phyloP scores from a whole-genome alignment of 768 basidiomycete genomes.

The Pulveroboletus sp. region DNA sequence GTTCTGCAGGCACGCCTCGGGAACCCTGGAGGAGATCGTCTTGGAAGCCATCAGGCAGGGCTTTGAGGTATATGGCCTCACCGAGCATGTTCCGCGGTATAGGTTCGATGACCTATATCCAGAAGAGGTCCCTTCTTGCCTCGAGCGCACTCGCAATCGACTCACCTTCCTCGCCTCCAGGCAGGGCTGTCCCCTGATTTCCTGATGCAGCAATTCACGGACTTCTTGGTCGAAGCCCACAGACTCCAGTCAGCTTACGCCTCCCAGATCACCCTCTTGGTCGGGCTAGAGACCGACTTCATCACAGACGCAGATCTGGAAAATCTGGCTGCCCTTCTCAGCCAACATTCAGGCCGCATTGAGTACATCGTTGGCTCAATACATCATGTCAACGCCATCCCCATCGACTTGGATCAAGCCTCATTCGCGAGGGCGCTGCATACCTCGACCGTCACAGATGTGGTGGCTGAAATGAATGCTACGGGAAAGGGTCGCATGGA shows the following conservation, averaged over 20 bases:
- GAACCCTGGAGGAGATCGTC: conserved; percentile 77
- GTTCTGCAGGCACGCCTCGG: conserved; percentile 87
- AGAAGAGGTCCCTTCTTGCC: conserved; percentile 68
- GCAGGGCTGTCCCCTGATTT: conserved; percentile 45
- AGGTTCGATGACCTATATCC: conserved; percentile 80
- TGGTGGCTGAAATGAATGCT: conserved; percentile 20
- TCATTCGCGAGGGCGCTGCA: conserved; percentile 64
- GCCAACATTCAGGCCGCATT: conserved; percentile 45
- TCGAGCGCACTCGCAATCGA: conserved; percentile 1
- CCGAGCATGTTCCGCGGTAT: conserved; percentile 92
- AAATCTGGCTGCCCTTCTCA: conserved; percentile 49
- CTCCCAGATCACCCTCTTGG: conserved; percentile 64
- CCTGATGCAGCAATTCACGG: conserved; percentile 61
- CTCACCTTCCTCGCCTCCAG: conserved; percentile 37
- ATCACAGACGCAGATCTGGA: conserved; percentile 68
- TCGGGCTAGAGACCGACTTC: conserved; percentile 91
- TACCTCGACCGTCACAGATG: conserved; percentile 35
- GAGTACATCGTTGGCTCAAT: conserved; percentile 92
- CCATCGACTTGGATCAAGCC: conserved; percentile 85
- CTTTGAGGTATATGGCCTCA: conserved; percentile 81
- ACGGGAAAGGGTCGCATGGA: conserved; percentile 32
- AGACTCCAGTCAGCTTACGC: conserved; percentile 63
- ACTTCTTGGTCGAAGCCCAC: conserved; percentile 75
- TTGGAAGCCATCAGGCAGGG: conserved; percentile 71
- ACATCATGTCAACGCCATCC: conserved; percentile 82